A percentile compares a stretch with the other conserved stretches of the same genome.
These are phyloP conservation scores for Suillus variegatus DNA, from an alignment of 768 basidiomycete genomes.

Conservation along the genomic window DNA sequence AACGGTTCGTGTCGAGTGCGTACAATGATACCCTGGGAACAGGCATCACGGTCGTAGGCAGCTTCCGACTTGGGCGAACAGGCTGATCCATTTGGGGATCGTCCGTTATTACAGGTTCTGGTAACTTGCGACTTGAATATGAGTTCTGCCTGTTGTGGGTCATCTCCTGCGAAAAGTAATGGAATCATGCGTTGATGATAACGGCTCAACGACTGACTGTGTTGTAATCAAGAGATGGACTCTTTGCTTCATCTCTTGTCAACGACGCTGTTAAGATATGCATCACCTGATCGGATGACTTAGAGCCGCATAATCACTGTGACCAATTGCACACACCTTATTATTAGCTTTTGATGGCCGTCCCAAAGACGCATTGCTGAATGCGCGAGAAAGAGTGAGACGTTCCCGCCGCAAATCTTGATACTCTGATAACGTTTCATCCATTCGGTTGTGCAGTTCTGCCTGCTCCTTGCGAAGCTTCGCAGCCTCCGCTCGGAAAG, in stretches of 20 bases:
- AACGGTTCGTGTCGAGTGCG: background rate
- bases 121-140: slow-evolving; percentile 4
- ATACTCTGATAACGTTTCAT: slow-evolving; percentile 19
- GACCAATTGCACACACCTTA: slow-evolving; percentile 14
- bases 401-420: slow-evolving; percentile 27
- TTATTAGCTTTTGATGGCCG: slow-evolving; percentile 2
- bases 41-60: background rate
- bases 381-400: slow-evolving; percentile 16
- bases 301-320: background rate
- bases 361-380: background rate
- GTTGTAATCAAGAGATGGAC: slow-evolving; percentile 6
- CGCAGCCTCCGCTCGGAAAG: slow-evolving; percentile 23
- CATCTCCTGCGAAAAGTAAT: background rate
- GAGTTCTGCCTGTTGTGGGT: background rate
- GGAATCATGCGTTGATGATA: background rate
- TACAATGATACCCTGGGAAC: slow-evolving; percentile 1
- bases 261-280: slow-evolving; percentile 6
- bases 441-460: slow-evolving; percentile 23
- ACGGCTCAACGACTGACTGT: slow-evolving; percentile 1
- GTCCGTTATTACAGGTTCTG: background rate
- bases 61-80: background rate
- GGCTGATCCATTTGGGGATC: background rate
- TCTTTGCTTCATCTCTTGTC: background rate
- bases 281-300: background rate
- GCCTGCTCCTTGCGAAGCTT: slow-evolving; percentile 22